A percentile compares a stretch with the other conserved stretches of the same genome.
Evolutionary conservation across 257 asterid species (phyloP).

Genomic region (Salvia hispanica): DNA sequence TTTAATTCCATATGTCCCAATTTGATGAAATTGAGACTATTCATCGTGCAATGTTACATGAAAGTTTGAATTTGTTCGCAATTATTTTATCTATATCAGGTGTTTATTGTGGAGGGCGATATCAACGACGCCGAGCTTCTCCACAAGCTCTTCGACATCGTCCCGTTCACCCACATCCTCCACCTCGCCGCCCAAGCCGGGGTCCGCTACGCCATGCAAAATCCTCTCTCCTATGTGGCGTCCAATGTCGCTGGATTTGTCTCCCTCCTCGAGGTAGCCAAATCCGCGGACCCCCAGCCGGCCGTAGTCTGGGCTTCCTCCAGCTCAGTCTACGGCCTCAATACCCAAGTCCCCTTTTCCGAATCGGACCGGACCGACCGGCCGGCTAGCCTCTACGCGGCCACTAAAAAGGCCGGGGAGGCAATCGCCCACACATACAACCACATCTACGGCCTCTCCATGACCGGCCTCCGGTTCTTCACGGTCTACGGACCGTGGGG

Average conservation of each 20-base stretch:
- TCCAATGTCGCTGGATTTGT: slow-evolving; percentile 89
- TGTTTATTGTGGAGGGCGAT: slow-evolving; percentile 69
- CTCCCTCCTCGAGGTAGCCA: slow-evolving; percentile 71
- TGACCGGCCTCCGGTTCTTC: slow-evolving; percentile 88
- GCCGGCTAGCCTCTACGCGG: slow-evolving; percentile 96
- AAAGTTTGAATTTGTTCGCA: too few relatives aligned
- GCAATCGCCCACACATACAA: slow-evolving; percentile 90
- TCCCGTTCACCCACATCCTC: slow-evolving; percentile 71
- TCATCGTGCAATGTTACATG: too few relatives aligned
- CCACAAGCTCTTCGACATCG: slow-evolving; percentile 70
- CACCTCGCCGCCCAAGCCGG: slow-evolving; percentile 98
- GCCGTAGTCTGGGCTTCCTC: slow-evolving; percentile 95
- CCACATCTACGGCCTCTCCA: slow-evolving; percentile 77
- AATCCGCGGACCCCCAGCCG: slow-evolving; percentile 86
- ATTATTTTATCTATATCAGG: too few relatives aligned
- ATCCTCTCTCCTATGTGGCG: slow-evolving; percentile 69
- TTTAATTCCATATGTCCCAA: too few relatives aligned
- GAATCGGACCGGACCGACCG: slow-evolving; percentile 71
- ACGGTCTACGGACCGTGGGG: slow-evolving; percentile 99
- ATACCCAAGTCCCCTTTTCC: slow-evolving; percentile 73
- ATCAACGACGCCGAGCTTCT: slow-evolving; percentile 64
- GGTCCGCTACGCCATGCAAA: slow-evolving; percentile 96
- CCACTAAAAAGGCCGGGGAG: slow-evolving; percentile 94
- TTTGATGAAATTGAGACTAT: too few relatives aligned
- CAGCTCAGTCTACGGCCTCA: slow-evolving; percentile 83